Base-by-base conservation (phyloP, 768 basidiomycete genomes). In the Suillus americanus region DNA sequence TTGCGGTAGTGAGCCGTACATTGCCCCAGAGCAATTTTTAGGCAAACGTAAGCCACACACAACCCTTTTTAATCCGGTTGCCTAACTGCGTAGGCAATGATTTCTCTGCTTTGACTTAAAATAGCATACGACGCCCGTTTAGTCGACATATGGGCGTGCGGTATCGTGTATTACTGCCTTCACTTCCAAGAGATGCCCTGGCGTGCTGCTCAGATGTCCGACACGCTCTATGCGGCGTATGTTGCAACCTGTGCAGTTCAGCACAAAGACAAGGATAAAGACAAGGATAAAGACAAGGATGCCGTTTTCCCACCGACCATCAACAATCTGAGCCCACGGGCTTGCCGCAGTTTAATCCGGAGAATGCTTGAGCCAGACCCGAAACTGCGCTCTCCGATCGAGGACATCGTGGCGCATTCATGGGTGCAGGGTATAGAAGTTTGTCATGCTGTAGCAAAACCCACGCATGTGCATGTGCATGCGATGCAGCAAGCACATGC, bases 121-220 rank as follows among this genome's bases (percentile, higher is more conserved):
- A 45, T 75, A 97, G 97, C 97, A 70, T 99, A 99, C 74, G 97
- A 99, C 71, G 97, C 97, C 5, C 90, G 97, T 28, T 84, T 96
- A 6, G 97, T 99, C 69, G 97, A 99, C 73, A 92, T 99, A 64
- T 99, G 97, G 97, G 96, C 97, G 0, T 91, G 91, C 66, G 97
- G 91, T 20, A 87, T 99, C 69, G 96, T 99, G 70, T 99, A 97
- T 79, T 99, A 99, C 81, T 99, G 97, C 81, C 85, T 99, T 71
- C 95, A 94, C 77, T 97, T 97, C 82, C 92, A 95, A 75, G 97
- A 99, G 76, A 86, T 99, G 60, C 97, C 97, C 2, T 99, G 97
- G 97, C 91, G 96, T 64, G 93, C 91, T 3, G 97, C 97, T 40
- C 96, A 98, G 74, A 79, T 81, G 20, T 80, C 87, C 10, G 97